Evolutionary conservation across 2,329 filamentous ascomycete species (phyloP).

Genomic region (Mycosphaerelloides madeirae): DNA sequence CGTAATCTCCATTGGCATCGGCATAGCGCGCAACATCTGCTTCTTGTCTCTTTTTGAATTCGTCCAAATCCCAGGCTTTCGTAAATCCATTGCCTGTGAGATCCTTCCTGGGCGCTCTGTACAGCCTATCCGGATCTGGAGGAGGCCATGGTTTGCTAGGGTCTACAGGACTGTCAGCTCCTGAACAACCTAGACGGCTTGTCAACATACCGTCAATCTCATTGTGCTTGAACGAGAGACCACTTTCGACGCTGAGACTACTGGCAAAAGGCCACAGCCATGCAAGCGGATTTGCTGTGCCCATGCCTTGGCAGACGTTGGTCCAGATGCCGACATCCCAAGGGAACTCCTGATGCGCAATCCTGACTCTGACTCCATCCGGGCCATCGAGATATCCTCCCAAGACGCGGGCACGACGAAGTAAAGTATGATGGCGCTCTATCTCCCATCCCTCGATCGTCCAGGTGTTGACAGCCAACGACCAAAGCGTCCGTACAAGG

Average conservation of each 20-base stretch:
- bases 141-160: conserved; percentile 44
- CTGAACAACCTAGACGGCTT: no score
- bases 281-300: conserved; percentile 57
- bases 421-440: conserved; percentile 43
- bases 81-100: conserved; percentile 35
- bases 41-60: conserved; percentile 52
- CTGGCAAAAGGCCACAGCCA: conserved; percentile 67
- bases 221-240: conserved; percentile 64
- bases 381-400: conserved; percentile 56
- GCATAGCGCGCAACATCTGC: conserved; percentile 45
- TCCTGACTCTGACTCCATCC: conserved; percentile 50
- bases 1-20: conserved; percentile 24
- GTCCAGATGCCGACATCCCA: conserved; percentile 72
- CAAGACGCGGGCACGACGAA: conserved; percentile 43
- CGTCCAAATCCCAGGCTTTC: conserved; percentile 42
- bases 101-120: conserved; percentile 24
- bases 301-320: conserved; percentile 74
- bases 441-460: conserved; percentile 76
- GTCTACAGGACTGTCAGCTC: conserved; percentile 22
- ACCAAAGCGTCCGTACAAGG: conserved; percentile 57
- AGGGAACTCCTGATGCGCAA: conserved; percentile 69
- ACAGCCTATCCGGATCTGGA: conserved; percentile 47
- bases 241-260: conserved; percentile 49
- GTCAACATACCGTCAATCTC: conserved; percentile 61
- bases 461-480: conserved; percentile 64